phyloP scores from a whole-genome alignment of 2,329 filamentous ascomycete species.

The Ophiostoma perfectum region DNA sequence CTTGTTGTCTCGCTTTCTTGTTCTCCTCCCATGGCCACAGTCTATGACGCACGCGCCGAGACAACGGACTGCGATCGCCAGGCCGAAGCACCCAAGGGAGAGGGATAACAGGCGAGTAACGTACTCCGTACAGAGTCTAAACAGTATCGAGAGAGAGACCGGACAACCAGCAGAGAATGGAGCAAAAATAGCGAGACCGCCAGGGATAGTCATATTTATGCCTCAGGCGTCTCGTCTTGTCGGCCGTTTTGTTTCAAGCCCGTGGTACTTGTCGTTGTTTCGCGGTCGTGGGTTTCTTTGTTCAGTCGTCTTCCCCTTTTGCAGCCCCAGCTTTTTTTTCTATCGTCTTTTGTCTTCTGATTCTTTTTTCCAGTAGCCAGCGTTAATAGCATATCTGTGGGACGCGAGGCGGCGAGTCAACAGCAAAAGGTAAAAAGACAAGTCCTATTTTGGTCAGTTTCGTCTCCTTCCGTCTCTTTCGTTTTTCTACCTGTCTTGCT shows the following conservation, averaged over 20 bases:
- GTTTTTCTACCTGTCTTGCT: not conserved
- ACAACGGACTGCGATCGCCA: conserved; percentile 16
- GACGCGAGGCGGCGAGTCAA: no score
- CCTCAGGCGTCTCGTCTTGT: not conserved
- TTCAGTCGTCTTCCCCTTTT: conserved; percentile 1
- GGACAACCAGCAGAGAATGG: not conserved
- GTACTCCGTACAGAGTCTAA: not conserved
- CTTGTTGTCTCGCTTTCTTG: not conserved
- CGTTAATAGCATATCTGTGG: no score
- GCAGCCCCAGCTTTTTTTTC: not conserved
- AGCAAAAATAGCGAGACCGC: not conserved
- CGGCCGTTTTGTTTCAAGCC: conserved; percentile 16
- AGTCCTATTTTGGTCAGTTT: not conserved
- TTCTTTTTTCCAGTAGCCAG: not conserved
- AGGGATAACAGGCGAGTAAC: not conserved
- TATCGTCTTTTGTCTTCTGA: conserved; percentile 1
- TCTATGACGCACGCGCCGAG: conserved; percentile 14
- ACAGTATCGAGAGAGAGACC: not conserved
- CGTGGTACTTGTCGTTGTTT: conserved; percentile 12
- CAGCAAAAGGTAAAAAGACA: no score
- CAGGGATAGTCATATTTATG: not conserved
- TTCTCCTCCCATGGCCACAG: not conserved
- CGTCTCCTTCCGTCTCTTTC: not conserved
- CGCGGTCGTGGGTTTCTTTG: not conserved
- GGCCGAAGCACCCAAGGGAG: conserved; percentile 1